Evolutionary conservation across 1,139 yeast species (phyloP), one percentile per base, ranked within the genome.

Genomic region (Taiozyma sp.): DNA sequence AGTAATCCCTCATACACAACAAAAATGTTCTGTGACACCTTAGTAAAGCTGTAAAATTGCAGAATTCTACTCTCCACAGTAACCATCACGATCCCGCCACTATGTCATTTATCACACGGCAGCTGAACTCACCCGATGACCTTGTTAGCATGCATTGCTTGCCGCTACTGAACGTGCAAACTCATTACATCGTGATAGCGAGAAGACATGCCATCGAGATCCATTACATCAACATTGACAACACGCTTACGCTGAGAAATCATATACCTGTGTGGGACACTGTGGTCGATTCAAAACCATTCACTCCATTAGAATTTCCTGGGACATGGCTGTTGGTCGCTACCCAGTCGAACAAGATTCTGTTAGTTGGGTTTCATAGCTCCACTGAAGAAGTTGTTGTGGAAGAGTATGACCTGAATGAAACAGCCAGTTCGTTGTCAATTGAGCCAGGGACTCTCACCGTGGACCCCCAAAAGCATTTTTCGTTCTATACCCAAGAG

Each of bases 261-360:
- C 23, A 45, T 2, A 47, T 57, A 6, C 52, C 52, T 1, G 29
- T 57, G 2, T 46, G 55, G 44, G 60, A 59, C 32, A 46, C 41
- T 10, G 46, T 60, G 4, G 27, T 58, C 0, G 63, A 57, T 38
- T 45, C 55, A 4, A 45, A 36, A 13, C 51, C 54, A 0, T 47
- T 59, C 10, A 19, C 38, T 1, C 58, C 60, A 2, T 30, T 49
- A n/a, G 57, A 48, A 5, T 12, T 48, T 6, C 39, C 47, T 9
- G 53, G 57, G 3, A 44, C 45, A 0, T 56, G 60, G 62, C 36
- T 59, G 2, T 49, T 54, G 2, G n/a, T 58, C 2, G 44, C 56
- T 2, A 55, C 57, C 0, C 58, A 54, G 10, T 48, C 56, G 2
- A 52, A 55, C 19, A 54, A 51, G 36, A 7, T 55, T 4, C 41